A percentile compares a stretch with the other conserved stretches of the same genome.
Evolutionary conservation across 140 eudicot species (phyloP).

Genomic region (Stevia rebaudiana): DNA sequence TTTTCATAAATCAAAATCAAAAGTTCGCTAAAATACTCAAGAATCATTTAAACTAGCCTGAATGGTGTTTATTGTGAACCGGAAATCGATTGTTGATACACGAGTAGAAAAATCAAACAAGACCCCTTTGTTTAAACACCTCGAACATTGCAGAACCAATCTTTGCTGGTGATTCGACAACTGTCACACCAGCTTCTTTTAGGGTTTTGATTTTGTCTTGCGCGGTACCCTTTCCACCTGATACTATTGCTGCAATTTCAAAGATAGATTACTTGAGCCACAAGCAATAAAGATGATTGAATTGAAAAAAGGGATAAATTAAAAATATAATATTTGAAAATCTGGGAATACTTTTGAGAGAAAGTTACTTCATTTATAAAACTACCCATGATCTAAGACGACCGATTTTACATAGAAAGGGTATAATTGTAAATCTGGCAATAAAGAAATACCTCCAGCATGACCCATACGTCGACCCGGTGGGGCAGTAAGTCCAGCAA

Average conservation of each 20-base stretch:
- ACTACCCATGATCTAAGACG: neutral
- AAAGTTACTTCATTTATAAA: neutral
- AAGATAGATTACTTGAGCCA: neutral
- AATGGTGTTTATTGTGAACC: constrained; percentile 35
- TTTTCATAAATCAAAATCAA: constrained; percentile 8
- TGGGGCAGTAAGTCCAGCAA: constrained; percentile 99
- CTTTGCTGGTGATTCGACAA: constrained; percentile 95
- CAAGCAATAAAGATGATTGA: neutral
- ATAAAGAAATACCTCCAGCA: constrained; percentile 73
- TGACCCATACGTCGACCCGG: constrained; percentile 99
- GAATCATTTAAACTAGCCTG: constrained; percentile 24
- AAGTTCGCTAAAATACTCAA: constrained; percentile 17
- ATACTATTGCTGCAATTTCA: constrained; percentile 83
- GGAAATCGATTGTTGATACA: constrained; percentile 24
- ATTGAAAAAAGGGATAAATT: neutral
- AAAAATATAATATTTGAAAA: neutral
- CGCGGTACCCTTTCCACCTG: constrained; percentile 98
- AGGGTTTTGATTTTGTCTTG: constrained; percentile 94
- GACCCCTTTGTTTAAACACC: constrained; percentile 94
- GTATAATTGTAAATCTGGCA: neutral
- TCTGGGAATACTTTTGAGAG: neutral
- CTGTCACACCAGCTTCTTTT: constrained; percentile 88
- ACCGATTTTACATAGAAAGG: neutral
- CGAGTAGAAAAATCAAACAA: constrained; percentile 33
- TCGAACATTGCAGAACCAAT: constrained; percentile 92